Base-by-base conservation (phyloP, 345 rosid genomes). In the Populus euphratica region DNA sequence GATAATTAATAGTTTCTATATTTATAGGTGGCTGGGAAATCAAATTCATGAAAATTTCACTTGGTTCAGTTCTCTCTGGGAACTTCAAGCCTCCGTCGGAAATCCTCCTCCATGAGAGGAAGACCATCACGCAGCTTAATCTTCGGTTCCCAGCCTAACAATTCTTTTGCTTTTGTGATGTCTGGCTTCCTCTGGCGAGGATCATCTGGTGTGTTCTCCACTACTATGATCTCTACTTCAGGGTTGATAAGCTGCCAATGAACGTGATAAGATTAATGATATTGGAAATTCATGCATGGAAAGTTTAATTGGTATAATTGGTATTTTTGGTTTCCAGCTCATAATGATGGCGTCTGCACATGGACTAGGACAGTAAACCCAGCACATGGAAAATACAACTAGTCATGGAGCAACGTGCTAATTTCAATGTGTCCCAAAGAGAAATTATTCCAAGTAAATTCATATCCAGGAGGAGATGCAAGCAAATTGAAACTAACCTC, bases 131-230 rank as follows among this genome's bases (percentile, higher is more conserved):
- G 88, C 72, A 95, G 83, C 84, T 93, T 93, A 64, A 95, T 83
- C 84, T 84, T 93, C 8, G 99, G 97, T 81, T 93, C 94, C 98
- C 99, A 95, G 69, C 96, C 93, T 2, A 95, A 91, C 81, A 91
- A 82, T 82, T 93, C 87, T 70, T 84, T 91, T 29, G 98, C 99
- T 83, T 88, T 95, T 69, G 88, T 84, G 80, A 93, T 95, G 77
- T 88, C 91, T 2, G 98, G 99, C 84, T 93, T 95, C 81, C 99
- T 90, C 81, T 95, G 98, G 12, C 87, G 94, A 12, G 99, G 99
- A 87, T 95, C 99, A 79, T 95, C 97, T 0, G 98, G 99, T 62
- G 98, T 95, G 82, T 93, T 95, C 82, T 95, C 98, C 39, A 93
- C 98, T 86, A 41, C 76, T 41, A 62, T 61, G 73, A 95, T 91